phyloP scores from a whole-genome alignment of 257 asterid species.

The Nicotiana tomentosiformis region DNA sequence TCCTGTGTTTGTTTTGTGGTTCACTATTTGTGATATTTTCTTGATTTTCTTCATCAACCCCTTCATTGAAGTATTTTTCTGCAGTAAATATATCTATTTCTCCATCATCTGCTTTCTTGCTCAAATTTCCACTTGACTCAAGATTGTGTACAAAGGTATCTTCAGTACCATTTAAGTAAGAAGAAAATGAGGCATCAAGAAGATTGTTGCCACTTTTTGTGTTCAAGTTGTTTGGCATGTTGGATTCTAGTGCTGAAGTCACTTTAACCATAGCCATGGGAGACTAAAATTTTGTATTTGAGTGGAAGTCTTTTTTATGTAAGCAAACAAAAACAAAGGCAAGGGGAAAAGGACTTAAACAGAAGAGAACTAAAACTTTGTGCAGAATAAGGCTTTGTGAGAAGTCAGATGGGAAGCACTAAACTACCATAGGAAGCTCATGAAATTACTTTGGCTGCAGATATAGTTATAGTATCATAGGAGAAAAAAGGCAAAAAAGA shows the following conservation, averaged over 20 bases:
- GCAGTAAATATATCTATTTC: constrained; percentile 81
- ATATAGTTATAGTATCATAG: neutral
- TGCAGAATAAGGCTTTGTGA: neutral
- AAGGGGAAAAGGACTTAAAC: neutral
- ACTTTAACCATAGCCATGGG: constrained; percentile 39
- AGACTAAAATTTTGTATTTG: constrained; percentile 11
- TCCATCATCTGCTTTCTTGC: constrained; percentile 34
- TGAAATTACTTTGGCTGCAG: neutral
- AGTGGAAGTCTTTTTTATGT: neutral
- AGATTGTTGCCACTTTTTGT: constrained; percentile 15
- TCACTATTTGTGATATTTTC: constrained; percentile 5
- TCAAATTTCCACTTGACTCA: constrained; percentile 22
- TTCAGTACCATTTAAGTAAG: constrained; percentile 44
- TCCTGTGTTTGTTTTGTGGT: constrained; percentile 19
- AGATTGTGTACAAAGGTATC: constrained; percentile 34
- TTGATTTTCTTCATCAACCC: constrained; percentile 18
- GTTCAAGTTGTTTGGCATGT: constrained; percentile 13
- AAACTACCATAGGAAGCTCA: constrained; percentile 13
- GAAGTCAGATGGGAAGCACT: neutral
- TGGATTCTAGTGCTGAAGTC: constrained; percentile 27
- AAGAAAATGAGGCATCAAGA: constrained; percentile 48
- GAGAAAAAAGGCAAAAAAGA: neutral
- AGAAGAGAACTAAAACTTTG: neutral
- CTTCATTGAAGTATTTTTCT: constrained; percentile 65
- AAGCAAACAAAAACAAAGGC: neutral